Base-by-base conservation (phyloP, 2,329 filamentous ascomycete species). In the Alternaria infectoria region DNA sequence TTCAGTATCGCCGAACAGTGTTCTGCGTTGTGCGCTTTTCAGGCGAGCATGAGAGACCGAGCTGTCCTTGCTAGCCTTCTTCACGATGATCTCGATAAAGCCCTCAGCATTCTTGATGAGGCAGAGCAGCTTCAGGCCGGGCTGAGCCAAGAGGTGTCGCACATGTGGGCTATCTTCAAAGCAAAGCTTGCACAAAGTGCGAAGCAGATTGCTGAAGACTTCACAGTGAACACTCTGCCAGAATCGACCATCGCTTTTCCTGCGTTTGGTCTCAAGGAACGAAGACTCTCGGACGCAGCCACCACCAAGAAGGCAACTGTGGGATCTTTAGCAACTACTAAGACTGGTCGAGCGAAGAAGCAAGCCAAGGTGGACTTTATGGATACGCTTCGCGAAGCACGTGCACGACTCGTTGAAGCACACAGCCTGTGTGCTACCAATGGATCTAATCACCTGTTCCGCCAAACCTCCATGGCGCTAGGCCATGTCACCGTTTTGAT, bases 221-320 rank as follows among this genome's bases (percentile, higher is more conserved):
- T 94, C 3, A 91, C 96, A 4, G 96, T 95, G 78, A 96, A 93
- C 17, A 91, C 95, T 10, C 86, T 98, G 15, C 92, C 95, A 49
- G 96, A 99, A 73, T 97, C 96, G 0, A 97, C 93, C 0, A 89
- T 97, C 25, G 96, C 93, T 0, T 91, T 95, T 63, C 93, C 94
- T 2, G 89, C 92, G 0, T 84, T 95, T 21, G 72, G 72, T 19
- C 59, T 67, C 21, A 71, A 71, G 5, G 75, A 78, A 4, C 64
- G 69, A 15, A 74, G 68, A 51, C 61, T 68, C 12, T 77, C 75
- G 4, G 74, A 78, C 43, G 69, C 62, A 3, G 25, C 52, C 4
- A 30, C 52, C 26, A 17, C 58, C 3, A 75, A 76, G 28, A 69
- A 68, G 44, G 51, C 59, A 26, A 21, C 57, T 10, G 51, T 62